A percentile compares a stretch with the other conserved stretches of the same genome.
These are phyloP conservation scores for Fusarium newnesense DNA, from an alignment of 2,329 filamentous ascomycete genomes.

Conservation along the genomic window DNA sequence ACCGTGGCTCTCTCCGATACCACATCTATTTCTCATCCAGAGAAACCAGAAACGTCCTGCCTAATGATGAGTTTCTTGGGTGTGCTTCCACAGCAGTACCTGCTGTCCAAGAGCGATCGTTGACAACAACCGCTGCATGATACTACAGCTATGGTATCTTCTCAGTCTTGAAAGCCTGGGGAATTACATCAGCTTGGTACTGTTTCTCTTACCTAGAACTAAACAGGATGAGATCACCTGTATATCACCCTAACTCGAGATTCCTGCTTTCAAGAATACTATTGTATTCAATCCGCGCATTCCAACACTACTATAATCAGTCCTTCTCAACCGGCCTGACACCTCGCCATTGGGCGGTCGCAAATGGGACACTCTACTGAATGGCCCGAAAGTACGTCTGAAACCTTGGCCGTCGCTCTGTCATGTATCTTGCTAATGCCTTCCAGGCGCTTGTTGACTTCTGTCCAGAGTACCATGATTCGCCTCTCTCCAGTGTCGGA, in stretches of 20 bases:
- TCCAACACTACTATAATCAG: neutral
- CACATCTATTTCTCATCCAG: neutral
- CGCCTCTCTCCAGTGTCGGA: neutral
- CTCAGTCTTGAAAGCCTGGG: neutral
- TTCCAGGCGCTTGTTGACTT: neutral
- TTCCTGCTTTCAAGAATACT: neutral
- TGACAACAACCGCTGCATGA: neutral
- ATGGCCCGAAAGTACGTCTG: constrained; percentile 15
- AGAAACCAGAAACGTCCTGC: neutral
- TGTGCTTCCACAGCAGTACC: neutral
- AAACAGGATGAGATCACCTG: too few relatives aligned
- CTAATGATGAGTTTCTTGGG: neutral
- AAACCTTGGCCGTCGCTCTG: too few relatives aligned
- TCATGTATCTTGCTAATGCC: neutral
- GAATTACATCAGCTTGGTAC: neutral
- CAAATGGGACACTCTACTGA: constrained; percentile 12
- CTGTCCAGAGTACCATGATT: neutral
- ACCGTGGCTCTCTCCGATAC: neutral
- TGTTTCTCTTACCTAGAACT: neutral
- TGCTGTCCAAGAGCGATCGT: neutral
- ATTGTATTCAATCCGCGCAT: neutral
- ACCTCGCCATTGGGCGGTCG: too few relatives aligned
- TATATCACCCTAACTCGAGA: neutral
- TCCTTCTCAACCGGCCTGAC: neutral
- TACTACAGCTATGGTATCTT: neutral